phyloP scores from a whole-genome alignment of 2,329 filamentous ascomycete species.

The Dactylonectria estremocensis region DNA sequence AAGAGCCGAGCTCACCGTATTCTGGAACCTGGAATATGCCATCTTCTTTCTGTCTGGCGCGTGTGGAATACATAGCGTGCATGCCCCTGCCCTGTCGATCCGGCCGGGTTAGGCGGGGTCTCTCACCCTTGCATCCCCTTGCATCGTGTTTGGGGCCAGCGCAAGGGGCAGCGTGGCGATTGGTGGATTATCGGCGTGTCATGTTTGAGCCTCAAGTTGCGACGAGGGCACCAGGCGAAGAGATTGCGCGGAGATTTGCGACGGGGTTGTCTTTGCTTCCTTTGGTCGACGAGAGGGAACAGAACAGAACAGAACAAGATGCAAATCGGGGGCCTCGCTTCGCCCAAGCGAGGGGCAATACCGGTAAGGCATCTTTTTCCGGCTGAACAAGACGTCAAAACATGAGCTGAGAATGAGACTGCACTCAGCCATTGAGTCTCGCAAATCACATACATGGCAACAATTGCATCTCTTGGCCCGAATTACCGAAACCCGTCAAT shows the following conservation, averaged over 20 bases:
- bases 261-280: neutral
- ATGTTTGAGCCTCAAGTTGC: conserved; percentile 49
- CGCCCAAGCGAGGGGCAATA: conserved; percentile 10
- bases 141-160: conserved; percentile 46
- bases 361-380: neutral
- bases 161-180: conserved; percentile 45
- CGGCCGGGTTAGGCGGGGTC: conserved; percentile 4
- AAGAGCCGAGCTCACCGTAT: conserved; percentile 48
- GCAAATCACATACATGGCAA: neutral
- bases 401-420: neutral
- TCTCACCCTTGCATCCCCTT: conserved; percentile 20
- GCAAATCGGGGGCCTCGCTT: conserved; percentile 1
- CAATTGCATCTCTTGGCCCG: neutral
- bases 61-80: neutral
- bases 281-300: conserved; percentile 1
- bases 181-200: conserved; percentile 45
- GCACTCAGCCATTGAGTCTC: neutral
- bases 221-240: conserved; percentile 20
- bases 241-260: conserved; percentile 27
- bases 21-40: conserved; percentile 43
- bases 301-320: conserved; percentile 12
- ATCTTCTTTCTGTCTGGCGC: neutral
- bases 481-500: neutral
- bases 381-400: neutral
- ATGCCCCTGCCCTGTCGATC: neutral